phyloP scores from a whole-genome alignment of 2,329 filamentous ascomycete genomes.

The Amauroascus niger region DNA sequence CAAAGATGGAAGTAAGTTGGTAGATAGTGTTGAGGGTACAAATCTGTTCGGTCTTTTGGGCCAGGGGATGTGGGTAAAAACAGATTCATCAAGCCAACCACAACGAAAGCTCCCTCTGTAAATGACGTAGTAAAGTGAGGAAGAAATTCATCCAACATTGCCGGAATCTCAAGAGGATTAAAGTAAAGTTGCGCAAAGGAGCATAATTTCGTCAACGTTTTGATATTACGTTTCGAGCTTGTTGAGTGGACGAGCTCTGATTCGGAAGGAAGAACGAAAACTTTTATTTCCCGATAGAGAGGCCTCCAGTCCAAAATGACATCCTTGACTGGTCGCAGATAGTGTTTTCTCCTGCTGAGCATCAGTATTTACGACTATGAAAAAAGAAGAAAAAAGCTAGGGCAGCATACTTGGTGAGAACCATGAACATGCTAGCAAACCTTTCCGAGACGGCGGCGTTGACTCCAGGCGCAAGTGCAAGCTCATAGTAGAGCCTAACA shows the following conservation, averaged over 20 bases:
- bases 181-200: constrained; percentile 88
- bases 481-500: constrained; percentile 87
- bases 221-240: constrained; percentile 55
- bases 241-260: constrained; percentile 54
- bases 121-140: constrained; percentile 91
- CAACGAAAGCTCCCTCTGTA: constrained; percentile 82
- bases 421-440: constrained; percentile 93
- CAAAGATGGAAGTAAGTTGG: constrained; percentile 95
- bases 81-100: constrained; percentile 76
- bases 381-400: background rate
- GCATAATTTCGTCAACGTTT: constrained; percentile 77
- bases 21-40: constrained; percentile 80
- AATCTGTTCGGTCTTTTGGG: constrained; percentile 58
- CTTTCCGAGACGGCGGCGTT: constrained; percentile 73
- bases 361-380: constrained; percentile 12
- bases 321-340: constrained; percentile 81
- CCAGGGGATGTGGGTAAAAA: constrained; percentile 70
- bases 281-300: constrained; percentile 84
- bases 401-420: constrained; percentile 73
- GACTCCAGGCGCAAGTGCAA: constrained; percentile 79
- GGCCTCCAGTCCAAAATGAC: constrained; percentile 88
- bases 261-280: constrained; percentile 78
- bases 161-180: constrained; percentile 73
- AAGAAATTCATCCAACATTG: constrained; percentile 69
- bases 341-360: constrained; percentile 71